Evolutionary conservation across 2,329 filamentous ascomycete species (phyloP).

Genomic region (Trichoderma citrinoviride): DNA sequence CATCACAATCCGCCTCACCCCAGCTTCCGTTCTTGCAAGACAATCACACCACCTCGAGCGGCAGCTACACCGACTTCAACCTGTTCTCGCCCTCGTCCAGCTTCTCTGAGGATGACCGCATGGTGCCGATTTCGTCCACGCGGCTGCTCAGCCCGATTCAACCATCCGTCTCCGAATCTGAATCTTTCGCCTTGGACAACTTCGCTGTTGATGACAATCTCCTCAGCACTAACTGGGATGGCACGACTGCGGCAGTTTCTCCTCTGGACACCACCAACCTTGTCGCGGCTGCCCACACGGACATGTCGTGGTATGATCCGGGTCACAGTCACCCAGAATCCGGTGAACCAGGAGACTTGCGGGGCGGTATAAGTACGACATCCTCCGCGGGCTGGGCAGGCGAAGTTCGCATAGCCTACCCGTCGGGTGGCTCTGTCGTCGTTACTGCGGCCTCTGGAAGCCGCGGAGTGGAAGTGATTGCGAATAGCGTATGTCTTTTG

Average conservation of each 20-base stretch:
- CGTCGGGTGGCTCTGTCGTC: neutral
- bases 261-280: neutral
- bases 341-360: neutral
- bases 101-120: slow-evolving; percentile 49
- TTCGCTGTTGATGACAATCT: neutral
- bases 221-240: slow-evolving; percentile 8
- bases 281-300: neutral
- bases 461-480: neutral
- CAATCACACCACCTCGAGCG: slow-evolving; percentile 17
- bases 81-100: slow-evolving; percentile 52
- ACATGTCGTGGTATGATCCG: slow-evolving; percentile 15
- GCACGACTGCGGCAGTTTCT: neutral
- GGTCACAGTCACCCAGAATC: neutral
- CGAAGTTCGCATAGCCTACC: neutral
- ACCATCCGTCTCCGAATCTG: neutral
- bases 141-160: slow-evolving; percentile 19
- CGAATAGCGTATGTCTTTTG: slow-evolving; percentile 25
- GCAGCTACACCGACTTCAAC: slow-evolving; percentile 54
- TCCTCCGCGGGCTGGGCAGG: neutral
- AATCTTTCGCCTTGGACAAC: neutral
- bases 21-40: slow-evolving; percentile 41
- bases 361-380: neutral
- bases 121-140: slow-evolving; percentile 32
- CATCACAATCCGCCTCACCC: slow-evolving; percentile 7
- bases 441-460: neutral